A percentile compares a stretch with the other conserved stretches of the same genome.
These are phyloP conservation scores for Nakazawaea ambrosiae DNA, from an alignment of 805 yeast species.

Conservation along the genomic window DNA sequence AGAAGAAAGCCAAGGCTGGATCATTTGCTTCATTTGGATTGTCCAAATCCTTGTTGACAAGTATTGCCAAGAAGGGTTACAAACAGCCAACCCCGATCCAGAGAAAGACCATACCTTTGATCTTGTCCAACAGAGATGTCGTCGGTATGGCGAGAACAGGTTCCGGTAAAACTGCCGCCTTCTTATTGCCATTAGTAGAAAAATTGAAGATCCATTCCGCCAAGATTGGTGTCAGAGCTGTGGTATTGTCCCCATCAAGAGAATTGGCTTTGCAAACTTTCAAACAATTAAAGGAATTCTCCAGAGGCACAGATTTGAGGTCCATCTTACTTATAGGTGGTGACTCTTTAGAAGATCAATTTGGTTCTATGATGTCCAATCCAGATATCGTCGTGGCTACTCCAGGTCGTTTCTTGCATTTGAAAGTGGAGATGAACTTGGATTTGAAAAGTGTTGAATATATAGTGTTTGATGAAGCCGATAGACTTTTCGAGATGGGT, in stretches of 20 bases:
- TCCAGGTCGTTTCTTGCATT: conserved; percentile 94
- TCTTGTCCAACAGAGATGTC: conserved; percentile 83
- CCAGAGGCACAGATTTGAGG: conserved; percentile 77
- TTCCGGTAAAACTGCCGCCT: conserved; percentile 98
- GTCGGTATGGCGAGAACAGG: conserved; percentile 99
- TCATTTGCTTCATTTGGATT: conserved; percentile 89
- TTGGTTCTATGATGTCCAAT: conserved; percentile 82
- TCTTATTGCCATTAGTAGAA: conserved; percentile 84
- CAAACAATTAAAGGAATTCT: conserved; percentile 82
- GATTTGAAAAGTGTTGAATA: conserved; percentile 81
- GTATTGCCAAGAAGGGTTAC: conserved; percentile 79
- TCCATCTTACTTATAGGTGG: conserved; percentile 88
- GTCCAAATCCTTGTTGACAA: conserved; percentile 60
- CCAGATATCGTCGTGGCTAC: conserved; percentile 96
- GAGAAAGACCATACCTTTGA: conserved; percentile 87
- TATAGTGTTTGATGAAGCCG: conserved; percentile 96
- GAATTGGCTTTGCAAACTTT: conserved; percentile 92
- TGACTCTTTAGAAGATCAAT: conserved; percentile 96
- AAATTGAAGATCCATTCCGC: conserved; percentile 78
- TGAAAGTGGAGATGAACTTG: conserved; percentile 90
- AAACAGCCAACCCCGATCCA: conserved; percentile 97
- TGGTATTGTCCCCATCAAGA: conserved; percentile 89
- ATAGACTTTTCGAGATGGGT: conserved; percentile 93
- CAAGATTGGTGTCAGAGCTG: conserved; percentile 81
- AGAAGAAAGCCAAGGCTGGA: conserved; percentile 64